Base-by-base conservation (phyloP, 192 early-diverging fungal species). In the Geosiphon pyriformis region DNA sequence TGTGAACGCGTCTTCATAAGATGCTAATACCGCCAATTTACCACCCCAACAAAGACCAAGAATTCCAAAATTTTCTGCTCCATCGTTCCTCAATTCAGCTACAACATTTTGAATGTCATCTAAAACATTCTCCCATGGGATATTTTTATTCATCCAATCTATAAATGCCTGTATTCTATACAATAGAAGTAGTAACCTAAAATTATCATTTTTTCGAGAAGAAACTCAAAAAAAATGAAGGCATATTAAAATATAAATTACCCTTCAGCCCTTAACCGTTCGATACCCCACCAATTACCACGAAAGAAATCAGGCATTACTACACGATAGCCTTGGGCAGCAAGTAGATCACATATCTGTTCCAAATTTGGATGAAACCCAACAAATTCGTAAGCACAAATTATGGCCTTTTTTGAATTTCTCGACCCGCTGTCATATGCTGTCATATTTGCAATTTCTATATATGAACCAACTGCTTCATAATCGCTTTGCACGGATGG, bases 401-500 rank as follows among this genome's bases (percentile, higher is more conserved):
- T 42, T 15, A 42, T 15, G 15, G 37, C 37, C 6, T 42, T 42
- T 42, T 42, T 42, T 6, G 37, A 6, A 42, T 42, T 42, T 42
- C 15, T 42, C 37, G 37, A 15, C 6, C 37, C 37, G 15, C 6
- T 42, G 37, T 6, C 15, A 15, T 42, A 42, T 6, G 37, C 37
- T 42, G 6, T 42, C 6, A 42, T 6, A 15, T 42, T 15, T 6
- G 37, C 15, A 10, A 42, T 42, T 42, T 42, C 7, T 6, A 42
- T 42, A 42, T 42, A 42, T 42, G 6, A 6, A 15, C 37, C 37
- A 10, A 10, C 15, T 6, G 37, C 6, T 42, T 17, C 71, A 34
- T 55, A 77, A 58, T 11, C 83, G 48, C 72, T 63, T 55, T 74
- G 60, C 26, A 63, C 69, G 11, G 62, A 57, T 4, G 37, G 2